Base-by-base conservation (phyloP, 192 early-diverging fungal genomes). In the Backusella luteola region DNA sequence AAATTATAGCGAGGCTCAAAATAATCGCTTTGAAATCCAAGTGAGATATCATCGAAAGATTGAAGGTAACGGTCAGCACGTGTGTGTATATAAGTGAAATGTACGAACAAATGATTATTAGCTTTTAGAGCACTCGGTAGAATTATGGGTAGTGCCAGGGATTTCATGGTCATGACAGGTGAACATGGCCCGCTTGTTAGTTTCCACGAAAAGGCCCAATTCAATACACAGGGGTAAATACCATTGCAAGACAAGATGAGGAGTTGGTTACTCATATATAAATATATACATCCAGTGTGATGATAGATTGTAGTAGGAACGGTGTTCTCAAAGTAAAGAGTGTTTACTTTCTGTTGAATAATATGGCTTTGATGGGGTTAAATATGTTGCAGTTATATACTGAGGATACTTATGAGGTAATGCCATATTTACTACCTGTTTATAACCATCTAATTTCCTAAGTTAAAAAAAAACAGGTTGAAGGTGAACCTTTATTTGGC, bases 321-420 rank as follows among this genome's bases (percentile, higher is more conserved):
- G 94, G 92, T 19, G 95, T 96, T 15, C 67, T 93, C 35, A 84
- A 78, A 19, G 77, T 91, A 17, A 74, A 89, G 0, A 89, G 83
- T 39, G 89, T 96, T 9, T 88, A 87, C 14, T 90, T 84, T 46
- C 74, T 96, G 77, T 80, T 95, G 67, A 88, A 93, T 14, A 87
- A 88, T 49, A 92, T 91, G 83, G 93, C 95, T n/a, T 77, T 96
- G 42, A 89, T 95, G 86, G 95, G 95, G 5, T 85, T 95, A 81
- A 96, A 93, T 75, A 95, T 93, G 85, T 83, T 96, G 52, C 95
- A 96, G 81, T 80, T 96, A 71, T 96, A 96, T 80, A 96, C 95
- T 1, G 95, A 96, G 70, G 95, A 96, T 71, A 96, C 95, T 0
- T 96, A 90, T 80, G 85, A 93, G 76, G 90, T 94, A 11, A 73